phyloP scores from a whole-genome alignment of 805 yeast species.

The Wickerhamiella dianesei region DNA sequence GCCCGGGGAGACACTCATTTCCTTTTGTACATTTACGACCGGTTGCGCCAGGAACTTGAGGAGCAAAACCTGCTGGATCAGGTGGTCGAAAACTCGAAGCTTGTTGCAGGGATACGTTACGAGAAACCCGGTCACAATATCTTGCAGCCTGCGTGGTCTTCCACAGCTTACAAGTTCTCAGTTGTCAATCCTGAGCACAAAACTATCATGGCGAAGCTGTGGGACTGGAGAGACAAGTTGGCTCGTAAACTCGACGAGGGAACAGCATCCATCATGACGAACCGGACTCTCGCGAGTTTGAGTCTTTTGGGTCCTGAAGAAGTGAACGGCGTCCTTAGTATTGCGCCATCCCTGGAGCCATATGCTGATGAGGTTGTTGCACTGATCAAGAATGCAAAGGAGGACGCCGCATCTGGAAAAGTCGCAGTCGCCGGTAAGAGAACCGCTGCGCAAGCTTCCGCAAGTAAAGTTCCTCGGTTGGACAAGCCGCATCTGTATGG shows the following conservation, averaged over 20 bases:
- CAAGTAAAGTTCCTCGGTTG: background rate
- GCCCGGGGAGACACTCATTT: constrained; percentile 96
- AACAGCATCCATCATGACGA: constrained; percentile 68
- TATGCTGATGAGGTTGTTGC: constrained; percentile 27
- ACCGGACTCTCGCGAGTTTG: constrained; percentile 54
- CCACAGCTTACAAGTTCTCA: constrained; percentile 50
- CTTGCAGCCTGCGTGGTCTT: constrained; percentile 48
- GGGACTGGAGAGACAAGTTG: constrained; percentile 66
- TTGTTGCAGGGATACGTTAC: constrained; percentile 67
- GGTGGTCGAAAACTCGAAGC: constrained; percentile 62
- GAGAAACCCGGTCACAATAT: constrained; percentile 58
- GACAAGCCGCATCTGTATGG: background rate
- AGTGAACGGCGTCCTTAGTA: constrained; percentile 33
- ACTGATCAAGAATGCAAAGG: constrained; percentile 37
- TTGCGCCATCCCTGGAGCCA: constrained; percentile 31
- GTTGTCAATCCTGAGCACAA: constrained; percentile 34
- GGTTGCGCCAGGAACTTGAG: constrained; percentile 49
- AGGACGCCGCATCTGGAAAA: constrained; percentile 45
- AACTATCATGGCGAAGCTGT: constrained; percentile 45
- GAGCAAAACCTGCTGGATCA: constrained; percentile 30
- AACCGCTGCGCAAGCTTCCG: no score
- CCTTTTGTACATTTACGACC: constrained; percentile 64
- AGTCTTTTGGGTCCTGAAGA: constrained; percentile 47
- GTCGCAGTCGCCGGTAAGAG: no score
- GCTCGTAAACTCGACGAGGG: constrained; percentile 80